A percentile compares a stretch with the other conserved stretches of the same genome.
Evolutionary conservation across 2,329 filamentous ascomycete genomes (phyloP).

Genomic region (Lachnum nothofagi): DNA sequence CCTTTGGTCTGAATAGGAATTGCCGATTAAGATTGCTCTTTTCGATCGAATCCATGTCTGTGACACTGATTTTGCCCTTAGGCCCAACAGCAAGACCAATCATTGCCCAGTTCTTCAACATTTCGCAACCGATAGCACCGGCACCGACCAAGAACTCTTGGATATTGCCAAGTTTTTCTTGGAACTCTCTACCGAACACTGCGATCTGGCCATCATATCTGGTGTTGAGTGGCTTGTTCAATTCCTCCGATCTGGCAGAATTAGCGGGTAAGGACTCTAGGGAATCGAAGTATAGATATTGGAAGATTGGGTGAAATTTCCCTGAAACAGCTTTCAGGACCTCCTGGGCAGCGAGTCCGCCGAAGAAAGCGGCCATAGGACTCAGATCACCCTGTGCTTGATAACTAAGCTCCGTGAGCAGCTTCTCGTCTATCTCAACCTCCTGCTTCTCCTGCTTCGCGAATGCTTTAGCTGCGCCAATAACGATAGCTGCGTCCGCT

Average conservation of each 20-base stretch:
- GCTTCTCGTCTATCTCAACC: conserved; percentile 82
- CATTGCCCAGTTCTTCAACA: conserved; percentile 99
- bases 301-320: conserved; percentile 92
- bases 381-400: conserved; percentile 87
- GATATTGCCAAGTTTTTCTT: conserved; percentile 85
- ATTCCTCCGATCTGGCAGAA: conserved; percentile 70
- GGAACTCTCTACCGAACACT: conserved; percentile 88
- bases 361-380: conserved; percentile 92
- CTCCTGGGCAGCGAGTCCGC: conserved; percentile 88
- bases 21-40: conserved; percentile 98
- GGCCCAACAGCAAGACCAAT: conserved; percentile 88
- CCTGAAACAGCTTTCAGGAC: conserved; percentile 94
- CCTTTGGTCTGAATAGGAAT: conserved; percentile 88
- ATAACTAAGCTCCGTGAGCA: conserved; percentile 88
- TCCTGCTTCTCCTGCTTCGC: conserved; percentile 70
- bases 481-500: conserved; percentile 71
- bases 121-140: conserved; percentile 96
- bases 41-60: conserved; percentile 98
- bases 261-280: conserved; percentile 86
- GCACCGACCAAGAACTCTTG: conserved; percentile 94
- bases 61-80: conserved; percentile 83
- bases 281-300: conserved; percentile 97
- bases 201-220: conserved; percentile 97
- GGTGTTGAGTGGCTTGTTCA: conserved; percentile 77
- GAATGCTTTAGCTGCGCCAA: conserved; percentile 70